phyloP scores from a whole-genome alignment of 2,329 filamentous ascomycete species.

The Sporothrix euskadiensis region DNA sequence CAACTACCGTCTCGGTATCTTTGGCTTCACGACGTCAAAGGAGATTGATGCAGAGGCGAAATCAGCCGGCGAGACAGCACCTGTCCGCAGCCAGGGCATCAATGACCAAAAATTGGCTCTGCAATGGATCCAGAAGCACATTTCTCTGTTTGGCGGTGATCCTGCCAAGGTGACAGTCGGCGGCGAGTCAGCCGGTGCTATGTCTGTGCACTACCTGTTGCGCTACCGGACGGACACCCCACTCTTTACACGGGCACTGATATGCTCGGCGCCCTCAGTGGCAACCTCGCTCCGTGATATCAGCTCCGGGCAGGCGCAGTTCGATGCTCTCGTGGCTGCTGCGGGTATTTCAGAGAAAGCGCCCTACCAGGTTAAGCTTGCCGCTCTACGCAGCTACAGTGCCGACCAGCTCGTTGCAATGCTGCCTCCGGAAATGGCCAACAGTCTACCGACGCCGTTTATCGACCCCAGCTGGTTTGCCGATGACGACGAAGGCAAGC shows the following conservation, averaged over 20 bases:
- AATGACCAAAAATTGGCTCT: slow-evolving; percentile 55
- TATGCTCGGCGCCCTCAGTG: slow-evolving; percentile 29
- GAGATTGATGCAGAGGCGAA: slow-evolving; percentile 29
- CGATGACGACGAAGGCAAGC: background rate
- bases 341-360: background rate
- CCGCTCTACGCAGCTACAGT: background rate
- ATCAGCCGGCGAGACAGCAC: slow-evolving; percentile 15
- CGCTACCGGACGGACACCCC: slow-evolving; percentile 42
- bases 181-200: slow-evolving; percentile 58
- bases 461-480: slow-evolving; percentile 4
- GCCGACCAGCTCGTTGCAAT: slow-evolving; percentile 1
- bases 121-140: slow-evolving; percentile 52
- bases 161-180: slow-evolving; percentile 53
- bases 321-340: slow-evolving; percentile 20
- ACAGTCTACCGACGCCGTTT: background rate
- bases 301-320: slow-evolving; percentile 19
- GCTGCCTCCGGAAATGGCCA: background rate
- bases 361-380: slow-evolving; percentile 1
- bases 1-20: slow-evolving; percentile 36
- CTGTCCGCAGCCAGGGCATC: slow-evolving; percentile 53
- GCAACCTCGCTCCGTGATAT: background rate
- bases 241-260: slow-evolving; percentile 43
- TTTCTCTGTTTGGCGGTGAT: slow-evolving; percentile 56
- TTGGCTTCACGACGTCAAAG: slow-evolving; percentile 30
- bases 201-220: slow-evolving; percentile 48